Evolutionary conservation across 345 rosid genomes (phyloP).

Genomic region (Gossypium anomalum): DNA sequence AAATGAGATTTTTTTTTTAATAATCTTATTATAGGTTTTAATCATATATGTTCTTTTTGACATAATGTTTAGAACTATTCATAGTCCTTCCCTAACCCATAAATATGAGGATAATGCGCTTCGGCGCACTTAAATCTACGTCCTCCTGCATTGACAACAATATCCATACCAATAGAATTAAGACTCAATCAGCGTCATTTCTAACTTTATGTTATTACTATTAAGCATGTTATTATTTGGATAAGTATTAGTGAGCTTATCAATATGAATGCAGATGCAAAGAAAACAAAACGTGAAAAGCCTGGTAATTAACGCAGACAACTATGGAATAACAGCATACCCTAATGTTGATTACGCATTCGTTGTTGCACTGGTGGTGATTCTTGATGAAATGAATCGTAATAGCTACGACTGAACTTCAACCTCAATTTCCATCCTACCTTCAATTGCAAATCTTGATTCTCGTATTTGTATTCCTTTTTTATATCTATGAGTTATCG

Average conservation of each 20-base stretch:
- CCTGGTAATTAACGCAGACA: background rate
- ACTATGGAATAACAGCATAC: conserved; percentile 1
- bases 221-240: too few species aligned
- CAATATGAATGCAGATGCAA: background rate
- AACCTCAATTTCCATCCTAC: background rate
- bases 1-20: too few species aligned
- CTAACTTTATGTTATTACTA: background rate
- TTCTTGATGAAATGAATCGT: conserved; percentile 16
- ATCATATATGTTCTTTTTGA: too few species aligned
- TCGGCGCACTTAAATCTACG: too few species aligned
- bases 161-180: too few species aligned
- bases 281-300: background rate
- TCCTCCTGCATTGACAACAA: too few species aligned
- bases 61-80: too few species aligned
- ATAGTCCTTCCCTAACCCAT: fast-evolving
- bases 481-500: too few species aligned
- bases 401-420: background rate
- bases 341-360: conserved; percentile 22
- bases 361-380: conserved; percentile 5
- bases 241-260: background rate
- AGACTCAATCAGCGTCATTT: too few species aligned
- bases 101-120: too few species aligned
- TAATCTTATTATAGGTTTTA: too few species aligned
- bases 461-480: too few species aligned
- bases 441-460: background rate